Percentiles rank a stretch among this genome's conserved stretches.
Conservation (phyloP, 2,329 filamentous ascomycete species). For the Penicillium brevicompactum region DNA sequence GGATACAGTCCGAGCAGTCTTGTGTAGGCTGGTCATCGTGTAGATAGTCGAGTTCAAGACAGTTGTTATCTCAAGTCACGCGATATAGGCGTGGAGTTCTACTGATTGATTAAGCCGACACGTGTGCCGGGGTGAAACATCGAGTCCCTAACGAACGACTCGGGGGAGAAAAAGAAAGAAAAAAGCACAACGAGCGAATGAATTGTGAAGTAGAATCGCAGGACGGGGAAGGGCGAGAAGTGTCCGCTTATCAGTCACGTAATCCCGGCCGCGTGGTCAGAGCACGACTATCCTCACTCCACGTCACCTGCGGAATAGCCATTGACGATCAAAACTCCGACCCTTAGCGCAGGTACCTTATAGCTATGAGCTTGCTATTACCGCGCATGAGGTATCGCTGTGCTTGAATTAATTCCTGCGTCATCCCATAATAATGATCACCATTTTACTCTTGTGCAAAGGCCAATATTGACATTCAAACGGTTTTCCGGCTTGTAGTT, state of each 20-base stretch:
- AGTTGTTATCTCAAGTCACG: not conserved
- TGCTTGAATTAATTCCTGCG: too few relatives aligned
- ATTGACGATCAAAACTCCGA: not conserved
- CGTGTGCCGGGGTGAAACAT: slow-evolving; percentile 5
- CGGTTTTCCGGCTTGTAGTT: not conserved
- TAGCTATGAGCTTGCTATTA: too few relatives aligned
- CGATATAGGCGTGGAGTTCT: not conserved
- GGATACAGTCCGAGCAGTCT: slow-evolving; percentile 70
- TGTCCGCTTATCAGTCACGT: not conserved
- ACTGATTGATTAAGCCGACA: slow-evolving; percentile 7
- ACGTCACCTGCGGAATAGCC: not conserved
- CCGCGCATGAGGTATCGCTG: too few relatives aligned
- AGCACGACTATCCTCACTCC: not conserved
- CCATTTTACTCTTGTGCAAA: too few relatives aligned
- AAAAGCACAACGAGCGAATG: slow-evolving; percentile 2
- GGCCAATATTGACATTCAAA: too few relatives aligned
- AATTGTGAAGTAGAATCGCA: slow-evolving; percentile 1
- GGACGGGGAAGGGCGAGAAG: not conserved
- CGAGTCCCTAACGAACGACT: slow-evolving; percentile 1
- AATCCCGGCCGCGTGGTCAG: not conserved
- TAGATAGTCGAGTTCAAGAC: not conserved
- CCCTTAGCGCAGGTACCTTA: too few relatives aligned
- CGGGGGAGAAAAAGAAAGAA: not conserved
- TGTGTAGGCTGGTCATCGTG: slow-evolving; percentile 32
- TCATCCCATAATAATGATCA: too few relatives aligned